Conservation (phyloP, 805 yeast species). For the Maudiozyma turicensis region DNA sequence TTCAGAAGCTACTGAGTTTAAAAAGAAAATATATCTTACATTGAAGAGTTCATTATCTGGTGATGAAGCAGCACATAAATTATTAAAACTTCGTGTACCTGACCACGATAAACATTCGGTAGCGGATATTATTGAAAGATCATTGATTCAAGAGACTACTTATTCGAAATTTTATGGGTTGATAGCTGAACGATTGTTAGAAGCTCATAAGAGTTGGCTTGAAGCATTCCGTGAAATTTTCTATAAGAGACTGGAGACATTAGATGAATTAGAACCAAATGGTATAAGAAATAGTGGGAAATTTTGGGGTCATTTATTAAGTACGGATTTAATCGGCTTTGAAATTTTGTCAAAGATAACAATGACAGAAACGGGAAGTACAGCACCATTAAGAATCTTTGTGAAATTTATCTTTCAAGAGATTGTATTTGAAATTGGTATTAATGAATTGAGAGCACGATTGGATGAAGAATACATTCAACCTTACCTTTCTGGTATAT, state of each 20-base stretch:
- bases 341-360: constrained; percentile 44
- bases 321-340: constrained; percentile 61
- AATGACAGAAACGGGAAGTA: constrained; percentile 63
- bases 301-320: constrained; percentile 77
- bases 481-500: constrained; percentile 45
- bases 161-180: constrained; percentile 81
- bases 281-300: constrained; percentile 71
- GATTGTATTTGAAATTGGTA: constrained; percentile 67
- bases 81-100: constrained; percentile 42
- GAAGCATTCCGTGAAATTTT: constrained; percentile 45
- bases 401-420: constrained; percentile 74
- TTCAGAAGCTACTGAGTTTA: constrained; percentile 49
- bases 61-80: constrained; percentile 87
- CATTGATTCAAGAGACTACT: constrained; percentile 78
- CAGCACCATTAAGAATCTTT: constrained; percentile 71
- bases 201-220: constrained; percentile 47
- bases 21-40: constrained; percentile 70
- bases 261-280: constrained; percentile 62
- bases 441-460: constrained; percentile 38
- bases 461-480: constrained; percentile 44
- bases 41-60: constrained; percentile 85
- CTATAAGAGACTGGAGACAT: constrained; percentile 41
- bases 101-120: constrained; percentile 41
- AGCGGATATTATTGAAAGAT: constrained; percentile 64
- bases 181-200: constrained; percentile 56